Conservation (phyloP, 768 basidiomycete genomes). For the Tulasnella sp. region DNA sequence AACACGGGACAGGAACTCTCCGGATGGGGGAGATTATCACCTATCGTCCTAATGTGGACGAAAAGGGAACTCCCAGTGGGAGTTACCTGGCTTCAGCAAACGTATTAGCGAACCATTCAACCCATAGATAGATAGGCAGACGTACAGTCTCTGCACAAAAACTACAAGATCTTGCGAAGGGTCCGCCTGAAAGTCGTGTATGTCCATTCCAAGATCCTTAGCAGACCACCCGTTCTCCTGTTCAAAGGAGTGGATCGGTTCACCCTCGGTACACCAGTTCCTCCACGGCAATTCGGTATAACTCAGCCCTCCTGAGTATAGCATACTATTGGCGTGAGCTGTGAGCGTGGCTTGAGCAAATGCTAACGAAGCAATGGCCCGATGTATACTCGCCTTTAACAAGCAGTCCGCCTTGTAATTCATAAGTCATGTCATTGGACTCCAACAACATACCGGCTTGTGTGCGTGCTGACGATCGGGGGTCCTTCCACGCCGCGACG, state of each 20-base stretch:
- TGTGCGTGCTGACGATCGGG: background rate
- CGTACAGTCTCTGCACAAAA: background rate
- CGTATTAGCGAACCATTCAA: background rate
- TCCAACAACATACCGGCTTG: background rate
- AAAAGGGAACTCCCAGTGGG: background rate
- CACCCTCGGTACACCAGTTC: background rate
- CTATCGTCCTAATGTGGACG: background rate
- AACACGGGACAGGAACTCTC: background rate
- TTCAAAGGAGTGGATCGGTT: background rate
- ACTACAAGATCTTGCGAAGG: constrained; percentile 9
- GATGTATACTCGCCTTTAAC: background rate
- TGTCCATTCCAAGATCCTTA: constrained; percentile 3
- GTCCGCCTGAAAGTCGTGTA: constrained; percentile 7
- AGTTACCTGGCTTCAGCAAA: background rate
- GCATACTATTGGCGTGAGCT: no score
- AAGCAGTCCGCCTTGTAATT: constrained; percentile 7
- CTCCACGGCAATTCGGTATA: constrained; percentile 7
- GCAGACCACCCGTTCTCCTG: background rate
- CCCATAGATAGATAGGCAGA: background rate
- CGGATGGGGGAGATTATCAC: background rate
- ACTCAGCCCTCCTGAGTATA: background rate
- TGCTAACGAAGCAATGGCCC: no score
- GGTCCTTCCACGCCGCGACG: background rate
- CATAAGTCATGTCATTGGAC: constrained; percentile 2
- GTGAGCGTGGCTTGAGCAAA: no score